Evolutionary conservation across 129 eudicot genomes (phyloP).

Genomic region (Calendula officinalis): DNA sequence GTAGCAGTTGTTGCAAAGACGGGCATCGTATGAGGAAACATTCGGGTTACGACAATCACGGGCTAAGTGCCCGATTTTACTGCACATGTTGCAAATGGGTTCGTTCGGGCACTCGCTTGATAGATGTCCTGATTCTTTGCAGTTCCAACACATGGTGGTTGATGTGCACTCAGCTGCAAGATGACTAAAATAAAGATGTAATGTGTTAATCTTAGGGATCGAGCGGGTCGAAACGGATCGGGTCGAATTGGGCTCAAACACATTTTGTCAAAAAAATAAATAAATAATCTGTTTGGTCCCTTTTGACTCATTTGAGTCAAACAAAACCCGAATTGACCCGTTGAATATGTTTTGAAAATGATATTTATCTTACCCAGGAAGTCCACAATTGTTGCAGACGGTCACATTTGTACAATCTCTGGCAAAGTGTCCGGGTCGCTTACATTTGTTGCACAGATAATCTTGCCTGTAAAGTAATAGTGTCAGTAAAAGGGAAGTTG

Average conservation of each 20-base stretch:
- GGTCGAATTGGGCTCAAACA: background rate
- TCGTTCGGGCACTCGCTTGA: constrained; percentile 60
- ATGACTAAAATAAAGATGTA: constrained; percentile 37
- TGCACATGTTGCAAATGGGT: constrained; percentile 57
- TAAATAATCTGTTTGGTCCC: too few species aligned
- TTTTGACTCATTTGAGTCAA: too few species aligned
- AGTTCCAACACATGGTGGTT: constrained; percentile 72
- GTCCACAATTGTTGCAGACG: constrained; percentile 85
- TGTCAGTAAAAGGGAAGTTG: background rate
- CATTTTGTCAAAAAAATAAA: background rate
- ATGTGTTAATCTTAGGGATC: constrained; percentile 21
- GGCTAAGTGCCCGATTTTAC: constrained; percentile 58
- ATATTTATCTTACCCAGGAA: constrained; percentile 59
- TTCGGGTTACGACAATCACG: constrained; percentile 52
- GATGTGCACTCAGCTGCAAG: constrained; percentile 61
- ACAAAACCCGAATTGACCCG: too few species aligned
- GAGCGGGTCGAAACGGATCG: background rate
- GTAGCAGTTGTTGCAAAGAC: constrained; percentile 71
- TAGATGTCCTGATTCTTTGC: constrained; percentile 64
- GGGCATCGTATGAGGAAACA: constrained; percentile 41
- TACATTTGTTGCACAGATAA: constrained; percentile 73
- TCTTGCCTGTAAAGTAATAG: constrained; percentile 50
- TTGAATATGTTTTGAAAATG: background rate
- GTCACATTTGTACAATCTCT: constrained; percentile 75
- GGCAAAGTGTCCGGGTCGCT: constrained; percentile 78